Conservation (phyloP, 1,284 basidiomycete species). For the Ceratobasidium theobromae region DNA sequence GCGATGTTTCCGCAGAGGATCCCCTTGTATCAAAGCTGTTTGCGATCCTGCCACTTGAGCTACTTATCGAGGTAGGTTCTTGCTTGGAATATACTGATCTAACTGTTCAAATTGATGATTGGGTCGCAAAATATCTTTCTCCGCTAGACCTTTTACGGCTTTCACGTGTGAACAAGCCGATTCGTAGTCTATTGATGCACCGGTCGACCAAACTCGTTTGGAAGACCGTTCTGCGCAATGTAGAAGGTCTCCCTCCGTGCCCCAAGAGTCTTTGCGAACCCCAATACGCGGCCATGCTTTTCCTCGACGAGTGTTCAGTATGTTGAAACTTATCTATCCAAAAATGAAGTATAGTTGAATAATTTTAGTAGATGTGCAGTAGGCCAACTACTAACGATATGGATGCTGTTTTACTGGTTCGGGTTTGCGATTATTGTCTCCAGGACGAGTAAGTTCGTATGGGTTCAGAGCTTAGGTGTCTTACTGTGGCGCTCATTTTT, state of each 20-base stretch:
- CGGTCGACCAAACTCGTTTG: constrained; percentile 34
- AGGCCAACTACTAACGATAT: no score
- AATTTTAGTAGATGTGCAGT: no score
- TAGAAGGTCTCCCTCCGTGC: constrained; percentile 36
- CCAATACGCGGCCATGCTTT: constrained; percentile 38
- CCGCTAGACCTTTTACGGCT: constrained; percentile 41
- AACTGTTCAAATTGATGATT: neutral
- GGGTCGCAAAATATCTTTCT: constrained; percentile 39
- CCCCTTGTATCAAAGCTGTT: neutral
- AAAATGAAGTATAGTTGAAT: neutral
- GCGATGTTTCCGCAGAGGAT: no score
- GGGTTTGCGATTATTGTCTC: no score
- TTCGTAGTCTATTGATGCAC: constrained; percentile 37
- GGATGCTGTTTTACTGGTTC: no score
- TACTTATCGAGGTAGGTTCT: neutral
- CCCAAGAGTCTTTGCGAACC: constrained; percentile 38
- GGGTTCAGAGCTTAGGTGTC: no score
- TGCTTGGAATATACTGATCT: neutral
- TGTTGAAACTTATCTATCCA: neutral
- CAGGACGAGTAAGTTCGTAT: no score
- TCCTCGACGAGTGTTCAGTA: constrained; percentile 31
- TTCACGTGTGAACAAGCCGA: constrained; percentile 38
- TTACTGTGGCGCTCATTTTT: no score
- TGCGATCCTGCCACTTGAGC: neutral
- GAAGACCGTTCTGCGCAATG: constrained; percentile 31